A percentile compares a stretch with the other conserved stretches of the same genome.
Evolutionary conservation across 225 moss, liverwort and hornwort species (phyloP).

Genomic region (Polytrichum formosum): DNA sequence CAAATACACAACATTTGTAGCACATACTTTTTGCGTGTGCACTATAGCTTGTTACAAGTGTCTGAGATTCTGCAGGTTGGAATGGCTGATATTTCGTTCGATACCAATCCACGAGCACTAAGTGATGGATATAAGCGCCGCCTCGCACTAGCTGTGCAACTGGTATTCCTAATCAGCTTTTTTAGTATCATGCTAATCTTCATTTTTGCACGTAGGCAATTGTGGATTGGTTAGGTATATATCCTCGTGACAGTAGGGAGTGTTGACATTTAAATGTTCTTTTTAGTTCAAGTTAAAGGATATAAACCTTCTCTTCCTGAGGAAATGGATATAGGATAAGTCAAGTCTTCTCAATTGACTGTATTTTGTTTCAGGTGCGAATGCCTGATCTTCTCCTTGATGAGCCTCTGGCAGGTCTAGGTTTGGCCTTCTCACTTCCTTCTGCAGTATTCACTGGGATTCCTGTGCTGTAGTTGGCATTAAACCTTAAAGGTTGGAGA

Average conservation of each 20-base stretch:
- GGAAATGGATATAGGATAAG: too few relatives aligned
- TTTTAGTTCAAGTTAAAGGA: too few relatives aligned
- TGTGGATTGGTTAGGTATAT: not conserved
- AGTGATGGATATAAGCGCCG: slow-evolving; percentile 97
- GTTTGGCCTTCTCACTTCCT: slow-evolving; percentile 21
- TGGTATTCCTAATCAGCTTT: slow-evolving; percentile 39
- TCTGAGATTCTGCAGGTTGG: slow-evolving; percentile 70
- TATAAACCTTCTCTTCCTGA: too few relatives aligned
- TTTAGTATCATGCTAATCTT: slow-evolving; percentile 1
- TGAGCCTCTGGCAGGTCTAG: slow-evolving; percentile 97
- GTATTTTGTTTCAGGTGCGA: slow-evolving; percentile 58
- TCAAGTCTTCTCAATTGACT: too few relatives aligned
- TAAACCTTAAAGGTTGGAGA: too few relatives aligned
- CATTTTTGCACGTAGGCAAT: not conserved
- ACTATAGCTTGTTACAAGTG: not conserved
- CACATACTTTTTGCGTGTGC: too few relatives aligned
- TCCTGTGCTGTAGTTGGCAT: not conserved
- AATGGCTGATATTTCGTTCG: slow-evolving; percentile 77
- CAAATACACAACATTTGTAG: too few relatives aligned
- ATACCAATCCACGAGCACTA: slow-evolving; percentile 83
- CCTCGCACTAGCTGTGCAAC: slow-evolving; percentile 89
- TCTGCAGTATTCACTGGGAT: not conserved
- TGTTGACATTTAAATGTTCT: too few relatives aligned
- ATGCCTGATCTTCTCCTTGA: slow-evolving; percentile 93
- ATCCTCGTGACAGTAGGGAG: not conserved